Conservation (phyloP, 345 rosid genomes). For the Aquilaria sinensis region DNA sequence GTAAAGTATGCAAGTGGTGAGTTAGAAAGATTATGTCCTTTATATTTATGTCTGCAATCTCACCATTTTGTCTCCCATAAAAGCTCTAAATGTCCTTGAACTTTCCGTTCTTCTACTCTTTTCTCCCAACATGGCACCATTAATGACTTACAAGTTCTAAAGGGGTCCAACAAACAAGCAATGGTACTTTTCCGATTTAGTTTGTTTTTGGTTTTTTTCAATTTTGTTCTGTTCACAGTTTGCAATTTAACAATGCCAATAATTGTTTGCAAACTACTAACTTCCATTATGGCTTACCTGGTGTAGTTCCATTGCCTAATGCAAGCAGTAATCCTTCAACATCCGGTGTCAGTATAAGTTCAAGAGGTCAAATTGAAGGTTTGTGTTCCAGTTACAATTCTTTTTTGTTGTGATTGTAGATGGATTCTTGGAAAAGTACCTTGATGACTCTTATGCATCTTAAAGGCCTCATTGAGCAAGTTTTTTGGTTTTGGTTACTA, state of each 20-base stretch:
- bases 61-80: conserved; percentile 6
- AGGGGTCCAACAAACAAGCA: conserved; percentile 90
- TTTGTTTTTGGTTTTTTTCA: background rate
- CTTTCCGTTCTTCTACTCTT: conserved; percentile 28
- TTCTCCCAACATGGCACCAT: conserved; percentile 71
- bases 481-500: conserved; percentile 74
- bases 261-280: background rate
- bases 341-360: conserved; percentile 48
- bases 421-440: background rate
- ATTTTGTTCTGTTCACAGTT: background rate
- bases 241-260: background rate
- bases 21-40: conserved; percentile 84
- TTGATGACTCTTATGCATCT: conserved; percentile 8
- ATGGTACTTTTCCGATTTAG: conserved; percentile 40
- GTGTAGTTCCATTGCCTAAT: conserved; percentile 40
- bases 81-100: background rate
- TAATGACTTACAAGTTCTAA: conserved; percentile 71
- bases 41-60: conserved; percentile 6
- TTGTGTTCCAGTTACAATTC: conserved; percentile 9
- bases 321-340: conserved; percentile 37
- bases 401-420: background rate
- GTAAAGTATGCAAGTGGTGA: conserved; percentile 98
- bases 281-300: conserved; percentile 37
- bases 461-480: conserved; percentile 90
- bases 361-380: conserved; percentile 84